A percentile compares a stretch with the other conserved stretches of the same genome.
Evolutionary conservation across 1,284 basidiomycete species (phyloP).

Genomic region (Heterobasidion irregulare): DNA sequence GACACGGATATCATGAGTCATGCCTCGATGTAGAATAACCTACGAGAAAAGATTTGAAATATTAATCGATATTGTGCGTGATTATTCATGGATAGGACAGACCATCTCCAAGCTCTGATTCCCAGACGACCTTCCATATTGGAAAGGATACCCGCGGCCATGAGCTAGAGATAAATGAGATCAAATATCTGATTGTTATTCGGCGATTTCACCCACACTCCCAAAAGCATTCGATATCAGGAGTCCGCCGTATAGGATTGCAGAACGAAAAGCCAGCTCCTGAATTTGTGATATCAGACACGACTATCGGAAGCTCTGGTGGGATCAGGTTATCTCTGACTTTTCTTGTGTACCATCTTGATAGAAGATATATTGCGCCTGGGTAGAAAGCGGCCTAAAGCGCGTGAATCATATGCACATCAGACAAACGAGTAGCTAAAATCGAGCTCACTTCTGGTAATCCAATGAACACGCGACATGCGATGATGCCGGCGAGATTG

Average conservation of each 20-base stretch:
- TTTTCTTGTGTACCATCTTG: constrained; percentile 60
- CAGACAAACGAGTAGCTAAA: neutral
- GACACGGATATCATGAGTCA: no score
- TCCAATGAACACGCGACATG: constrained; percentile 53
- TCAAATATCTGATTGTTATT: neutral
- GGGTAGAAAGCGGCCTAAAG: constrained; percentile 53
- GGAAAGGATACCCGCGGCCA: constrained; percentile 63
- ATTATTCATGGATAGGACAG: neutral
- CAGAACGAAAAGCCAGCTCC: constrained; percentile 63
- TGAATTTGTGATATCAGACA: constrained; percentile 13
- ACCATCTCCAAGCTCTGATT: constrained; percentile 69
- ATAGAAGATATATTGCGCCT: constrained; percentile 53
- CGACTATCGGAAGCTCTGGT: neutral
- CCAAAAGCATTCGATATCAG: constrained; percentile 75
- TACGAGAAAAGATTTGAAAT: constrained; percentile 9
- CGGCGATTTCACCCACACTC: constrained; percentile 29
- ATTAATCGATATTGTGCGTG: no score
- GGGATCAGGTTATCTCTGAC: constrained; percentile 17
- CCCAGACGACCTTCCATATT: constrained; percentile 63
- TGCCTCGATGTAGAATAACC: constrained; percentile 60
- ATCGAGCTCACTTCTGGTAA: constrained; percentile 40
- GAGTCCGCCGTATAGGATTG: constrained; percentile 60
- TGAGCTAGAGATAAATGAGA: constrained; percentile 29
- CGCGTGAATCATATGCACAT: neutral
- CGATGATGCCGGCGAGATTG: constrained; percentile 41